Conservation (phyloP, 2,329 filamentous ascomycete species). For the Colletotrichum simmondsii region DNA sequence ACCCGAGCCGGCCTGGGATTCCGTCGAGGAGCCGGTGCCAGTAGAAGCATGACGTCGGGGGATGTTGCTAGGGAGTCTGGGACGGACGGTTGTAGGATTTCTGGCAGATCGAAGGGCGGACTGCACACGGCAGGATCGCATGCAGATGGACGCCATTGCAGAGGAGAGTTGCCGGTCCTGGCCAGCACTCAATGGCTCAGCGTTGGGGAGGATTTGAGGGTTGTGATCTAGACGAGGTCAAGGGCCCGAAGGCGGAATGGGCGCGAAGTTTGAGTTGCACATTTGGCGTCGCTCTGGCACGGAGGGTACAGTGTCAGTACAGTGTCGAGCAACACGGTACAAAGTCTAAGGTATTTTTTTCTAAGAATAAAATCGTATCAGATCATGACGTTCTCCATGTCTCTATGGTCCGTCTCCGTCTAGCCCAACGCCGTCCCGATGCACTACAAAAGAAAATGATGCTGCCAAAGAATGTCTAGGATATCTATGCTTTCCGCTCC, state of each 20-base stretch:
- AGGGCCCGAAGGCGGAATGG: slow-evolving; percentile 3
- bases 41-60: slow-evolving; percentile 46
- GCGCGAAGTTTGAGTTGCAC: slow-evolving; percentile 9
- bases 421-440: slow-evolving; percentile 23
- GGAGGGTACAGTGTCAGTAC: slow-evolving; percentile 2
- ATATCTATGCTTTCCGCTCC: not conserved
- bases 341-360: not conserved
- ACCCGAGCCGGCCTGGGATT: slow-evolving; percentile 42
- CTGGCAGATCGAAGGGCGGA: slow-evolving; percentile 37
- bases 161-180: slow-evolving; percentile 38
- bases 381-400: slow-evolving; percentile 29
- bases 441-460: slow-evolving; percentile 19
- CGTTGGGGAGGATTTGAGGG: slow-evolving; percentile 18
- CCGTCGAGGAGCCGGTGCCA: slow-evolving; percentile 35
- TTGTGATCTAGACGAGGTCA: slow-evolving; percentile 13
- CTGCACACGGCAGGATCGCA: slow-evolving; percentile 40
- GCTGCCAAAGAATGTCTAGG: slow-evolving; percentile 5
- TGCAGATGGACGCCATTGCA: slow-evolving; percentile 45
- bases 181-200: slow-evolving; percentile 47
- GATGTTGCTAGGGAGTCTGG: slow-evolving; percentile 39
- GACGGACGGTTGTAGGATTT: slow-evolving; percentile 33
- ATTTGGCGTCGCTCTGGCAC: slow-evolving; percentile 15
- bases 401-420: slow-evolving; percentile 1
- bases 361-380: slow-evolving; percentile 13
- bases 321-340: not conserved